These are phyloP conservation scores for Neurospora sp. DNA, from an alignment of 495 filamentous ascomycete species.

Conservation along the genomic window DNA sequence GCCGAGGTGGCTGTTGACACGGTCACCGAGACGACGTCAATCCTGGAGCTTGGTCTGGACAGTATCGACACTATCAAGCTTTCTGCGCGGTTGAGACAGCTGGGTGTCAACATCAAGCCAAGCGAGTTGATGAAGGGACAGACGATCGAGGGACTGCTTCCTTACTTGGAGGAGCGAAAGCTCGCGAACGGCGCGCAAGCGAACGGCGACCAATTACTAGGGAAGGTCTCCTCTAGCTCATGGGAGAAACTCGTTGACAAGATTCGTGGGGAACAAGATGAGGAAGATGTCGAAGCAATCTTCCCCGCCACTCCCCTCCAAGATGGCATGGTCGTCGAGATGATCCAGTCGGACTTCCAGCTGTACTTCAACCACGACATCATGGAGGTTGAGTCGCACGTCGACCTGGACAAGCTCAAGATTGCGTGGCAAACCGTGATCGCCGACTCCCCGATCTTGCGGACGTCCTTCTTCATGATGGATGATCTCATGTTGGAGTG, in stretches of 20 bases:
- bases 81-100: constrained; percentile 50
- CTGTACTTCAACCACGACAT: constrained; percentile 76
- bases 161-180: not conserved
- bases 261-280: constrained; percentile 4
- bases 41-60: constrained; percentile 56
- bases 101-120: constrained; percentile 49
- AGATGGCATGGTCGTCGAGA: constrained; percentile 71
- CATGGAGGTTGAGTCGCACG: constrained; percentile 38
- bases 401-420: constrained; percentile 44
- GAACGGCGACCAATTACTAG: not conserved
- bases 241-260: not conserved
- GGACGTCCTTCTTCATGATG: constrained; percentile 59
- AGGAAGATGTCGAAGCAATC: constrained; percentile 34
- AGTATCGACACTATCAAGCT: constrained; percentile 63
- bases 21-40: constrained; percentile 44
- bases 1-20: constrained; percentile 38
- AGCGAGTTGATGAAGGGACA: constrained; percentile 60
- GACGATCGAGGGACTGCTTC: constrained; percentile 35
- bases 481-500: constrained; percentile 42
- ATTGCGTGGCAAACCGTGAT: constrained; percentile 51
- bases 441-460: constrained; percentile 53
- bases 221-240: not conserved
- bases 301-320: constrained; percentile 66
- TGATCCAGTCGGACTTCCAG: constrained; percentile 52
- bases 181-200: not conserved